A percentile compares a stretch with the other conserved stretches of the same genome.
Conservation (phyloP, 768 basidiomycete genomes). For the Tricholoma terreum region DNA sequence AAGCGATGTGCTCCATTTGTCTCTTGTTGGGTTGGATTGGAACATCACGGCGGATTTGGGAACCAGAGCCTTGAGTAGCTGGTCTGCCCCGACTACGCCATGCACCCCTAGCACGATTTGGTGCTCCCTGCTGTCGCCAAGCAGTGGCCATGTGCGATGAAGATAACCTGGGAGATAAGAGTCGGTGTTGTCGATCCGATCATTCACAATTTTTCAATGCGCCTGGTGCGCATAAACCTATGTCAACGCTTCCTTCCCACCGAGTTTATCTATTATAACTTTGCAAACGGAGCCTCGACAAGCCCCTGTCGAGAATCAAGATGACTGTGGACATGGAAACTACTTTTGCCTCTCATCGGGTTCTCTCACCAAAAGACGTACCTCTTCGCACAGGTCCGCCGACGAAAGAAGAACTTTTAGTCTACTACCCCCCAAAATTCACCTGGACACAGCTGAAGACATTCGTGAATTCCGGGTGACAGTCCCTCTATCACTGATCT, state of each 20-base stretch:
- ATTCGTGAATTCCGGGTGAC: conserved; percentile 75
- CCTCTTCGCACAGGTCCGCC: conserved; percentile 59
- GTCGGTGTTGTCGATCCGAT: no score
- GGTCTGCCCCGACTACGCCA: conserved; percentile 11
- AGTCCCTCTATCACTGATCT: background rate
- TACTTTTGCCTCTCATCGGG: background rate
- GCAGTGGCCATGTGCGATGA: background rate
- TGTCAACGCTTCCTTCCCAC: background rate
- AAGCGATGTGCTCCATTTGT: conserved; percentile 65
- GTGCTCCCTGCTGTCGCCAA: background rate
- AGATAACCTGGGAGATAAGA: background rate
- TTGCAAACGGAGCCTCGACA: no score
- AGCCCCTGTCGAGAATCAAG: no score
- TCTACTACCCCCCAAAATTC: conserved; percentile 70
- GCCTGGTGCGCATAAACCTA: background rate
- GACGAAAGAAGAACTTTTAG: conserved; percentile 61
- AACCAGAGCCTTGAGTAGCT: background rate
- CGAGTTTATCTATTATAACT: background rate
- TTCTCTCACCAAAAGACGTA: conserved; percentile 25
- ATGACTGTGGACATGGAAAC: conserved; percentile 8
- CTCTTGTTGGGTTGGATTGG: conserved; percentile 10
- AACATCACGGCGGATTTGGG: background rate
- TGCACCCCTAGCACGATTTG: conserved; percentile 8
- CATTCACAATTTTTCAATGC: no score
- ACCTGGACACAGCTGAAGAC: conserved; percentile 74